Percentiles rank a stretch among this genome's conserved stretches.
Conservation (phyloP, 306 rosid genomes). For the Quercus variabilis region DNA sequence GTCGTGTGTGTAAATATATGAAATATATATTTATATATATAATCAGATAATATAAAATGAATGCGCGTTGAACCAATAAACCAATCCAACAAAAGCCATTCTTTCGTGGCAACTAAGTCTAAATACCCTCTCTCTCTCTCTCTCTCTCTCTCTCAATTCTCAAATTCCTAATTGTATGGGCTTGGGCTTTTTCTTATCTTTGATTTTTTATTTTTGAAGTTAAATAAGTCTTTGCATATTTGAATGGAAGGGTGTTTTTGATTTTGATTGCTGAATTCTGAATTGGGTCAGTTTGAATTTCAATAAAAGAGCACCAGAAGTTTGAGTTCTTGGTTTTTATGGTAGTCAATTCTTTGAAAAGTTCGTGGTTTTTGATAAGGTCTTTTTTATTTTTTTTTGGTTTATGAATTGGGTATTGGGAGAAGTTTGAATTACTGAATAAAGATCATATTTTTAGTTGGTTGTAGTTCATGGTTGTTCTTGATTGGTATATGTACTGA, state of each 20-base stretch:
- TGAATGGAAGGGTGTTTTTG: constrained; percentile 19
- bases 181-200: constrained; percentile 1
- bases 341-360: background rate
- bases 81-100: constrained; percentile 8
- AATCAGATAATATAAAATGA: constrained; percentile 19
- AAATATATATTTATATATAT: background rate
- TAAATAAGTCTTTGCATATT: background rate
- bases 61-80: constrained; percentile 72
- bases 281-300: constrained; percentile 30
- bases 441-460: constrained; percentile 10
- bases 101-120: constrained; percentile 31
- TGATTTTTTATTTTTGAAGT: background rate
- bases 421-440: constrained; percentile 17
- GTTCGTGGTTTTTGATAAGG: background rate
- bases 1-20: background rate
- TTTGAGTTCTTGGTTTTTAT: constrained; percentile 11
- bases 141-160: constrained; percentile 20
- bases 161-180: constrained; percentile 17
- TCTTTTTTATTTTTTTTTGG: background rate
- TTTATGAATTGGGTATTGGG: constrained; percentile 24
- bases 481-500: constrained; percentile 27
- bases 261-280: constrained; percentile 27
- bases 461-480: constrained; percentile 28
- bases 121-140: constrained; percentile 12
- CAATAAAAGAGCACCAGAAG: constrained; percentile 1